Evolutionary conservation across 2,329 filamentous ascomycete species (phyloP), one percentile per base, ranked within the genome.

Genomic region (Fusarium austroafricanum): DNA sequence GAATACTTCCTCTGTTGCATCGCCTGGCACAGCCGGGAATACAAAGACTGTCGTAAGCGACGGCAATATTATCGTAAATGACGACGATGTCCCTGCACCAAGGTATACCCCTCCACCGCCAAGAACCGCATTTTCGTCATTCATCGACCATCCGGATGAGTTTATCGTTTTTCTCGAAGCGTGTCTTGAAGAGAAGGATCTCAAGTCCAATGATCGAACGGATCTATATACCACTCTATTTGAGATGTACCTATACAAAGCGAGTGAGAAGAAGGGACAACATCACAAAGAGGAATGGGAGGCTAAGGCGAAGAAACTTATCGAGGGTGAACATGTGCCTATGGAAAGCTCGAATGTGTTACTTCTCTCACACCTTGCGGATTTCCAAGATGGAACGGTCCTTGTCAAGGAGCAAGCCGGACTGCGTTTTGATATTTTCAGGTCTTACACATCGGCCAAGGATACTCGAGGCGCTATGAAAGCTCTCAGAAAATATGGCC

Each of bases 311-410:
- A 97, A 96, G 81, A 90, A 89, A 65, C 86, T 98, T 23, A 94
- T 99, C 56, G 90, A 96, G 74, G 89, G 89, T 17, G 89, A 92
- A 71, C 88, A 93, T 68, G 87, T 92, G 57, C 90, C 93, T 0
- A 97, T 99, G 75, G 95, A 97, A 73, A 96, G 94, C 67, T 97
- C 96, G 3, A 97, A 97, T 73, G 93, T 99, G 15, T 86, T 99
- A 1, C 84, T 99, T 1, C 86, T 99, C 4, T 99, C 96, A 1
- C 93, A 98, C 75, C 84, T 99, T 5, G 94, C 94, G 6, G 88
- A 94, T 71, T 99, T 98, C 82, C 86, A 88, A 43, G 93, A 96
- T 74, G 96, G 96, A 18, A 97, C 94, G 0, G 93, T 93, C 3
- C 87, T 99, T 3, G 94, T 99, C 55, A 92, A 94, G 70, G 96